Evolutionary conservation across 116 monocot genomes (phyloP), one percentile per base, ranked within the genome.

Genomic region (Trichopus zeylanicus): DNA sequence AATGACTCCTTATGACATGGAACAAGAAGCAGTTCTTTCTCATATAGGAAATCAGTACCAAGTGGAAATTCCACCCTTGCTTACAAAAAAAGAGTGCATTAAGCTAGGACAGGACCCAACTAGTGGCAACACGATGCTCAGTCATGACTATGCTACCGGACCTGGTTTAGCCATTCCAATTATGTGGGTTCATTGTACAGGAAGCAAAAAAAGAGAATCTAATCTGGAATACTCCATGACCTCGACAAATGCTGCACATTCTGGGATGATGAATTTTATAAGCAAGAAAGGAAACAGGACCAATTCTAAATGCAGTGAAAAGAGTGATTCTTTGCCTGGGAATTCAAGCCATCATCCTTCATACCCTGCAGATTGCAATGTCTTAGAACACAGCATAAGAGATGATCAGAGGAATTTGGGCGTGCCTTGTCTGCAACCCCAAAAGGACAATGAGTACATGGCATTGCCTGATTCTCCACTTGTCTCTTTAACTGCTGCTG

Each of bases 11-110:
- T n/a, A n/a, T n/a, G n/a, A n/a, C n/a, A n/a, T n/a, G n/a, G n/a
- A n/a, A n/a, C n/a, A n/a, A n/a, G n/a, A n/a, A n/a, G n/a, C n/a
- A n/a, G n/a, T n/a, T n/a, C n/a, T 30, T 72, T 89, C 93, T 69
- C 85, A 82, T 30, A 55, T 89, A 30, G 93, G 93, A 61, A 66
- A 82, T 21, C 68, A 85, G 26, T 85, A 85, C 64, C 93, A 93
- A 70, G 93, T 75, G 46, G 68, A 52, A 75, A 60, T 93, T 51
- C 88, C 89, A 62, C 24, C 38, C 16, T 19, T 78, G 10, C 11
- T 46, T 33, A 31, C 68, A 53, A 61, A 80, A 73, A 25, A 46
- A 21, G 56, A 80, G 38, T 22, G 19, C 9, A n/a, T 67, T 55
- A 51, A 55, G 15, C 32, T 59, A 33, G 49, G 25, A 48, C 46